These are phyloP conservation scores for Xylaria sp. DNA, from an alignment of 2,329 filamentous ascomycete genomes.

Conservation along the genomic window DNA sequence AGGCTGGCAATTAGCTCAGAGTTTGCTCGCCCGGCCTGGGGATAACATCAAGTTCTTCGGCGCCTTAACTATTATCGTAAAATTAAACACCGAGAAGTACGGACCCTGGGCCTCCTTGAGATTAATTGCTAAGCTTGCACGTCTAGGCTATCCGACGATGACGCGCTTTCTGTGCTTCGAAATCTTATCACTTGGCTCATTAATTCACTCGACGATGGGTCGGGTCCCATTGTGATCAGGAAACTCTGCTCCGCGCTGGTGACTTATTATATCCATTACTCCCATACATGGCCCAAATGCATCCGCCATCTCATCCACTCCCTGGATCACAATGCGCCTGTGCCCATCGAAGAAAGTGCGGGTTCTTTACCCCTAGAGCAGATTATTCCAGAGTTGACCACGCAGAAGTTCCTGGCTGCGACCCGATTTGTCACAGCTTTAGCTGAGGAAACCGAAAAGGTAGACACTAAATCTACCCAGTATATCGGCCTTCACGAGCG, in stretches of 20 bases:
- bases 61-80: constrained; percentile 91
- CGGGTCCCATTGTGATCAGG: constrained; percentile 71
- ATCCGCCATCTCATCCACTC: constrained; percentile 72
- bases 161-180: constrained; percentile 68
- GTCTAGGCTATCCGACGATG: constrained; percentile 63
- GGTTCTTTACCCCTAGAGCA: constrained; percentile 56
- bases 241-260: constrained; percentile 83
- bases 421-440: constrained; percentile 74
- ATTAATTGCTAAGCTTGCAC: constrained; percentile 49
- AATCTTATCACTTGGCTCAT: constrained; percentile 73
- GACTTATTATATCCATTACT: constrained; percentile 79
- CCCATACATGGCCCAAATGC: constrained; percentile 73
- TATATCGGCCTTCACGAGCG: constrained; percentile 60
- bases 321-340: constrained; percentile 59
- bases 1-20: constrained; percentile 88
- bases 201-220: constrained; percentile 61
- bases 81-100: constrained; percentile 90
- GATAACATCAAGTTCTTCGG: constrained; percentile 91
- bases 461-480: constrained; percentile 70
- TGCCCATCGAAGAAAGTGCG: constrained; percentile 61
- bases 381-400: constrained; percentile 59
- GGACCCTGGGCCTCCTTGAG: constrained; percentile 38
- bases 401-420: constrained; percentile 64
- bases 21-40: constrained; percentile 74
- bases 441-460: constrained; percentile 74